A percentile compares a stretch with the other conserved stretches of the same genome.
These are phyloP conservation scores for Amaranthus cruentus DNA, from an alignment of 148 eudicot genomes.

Conservation along the genomic window DNA sequence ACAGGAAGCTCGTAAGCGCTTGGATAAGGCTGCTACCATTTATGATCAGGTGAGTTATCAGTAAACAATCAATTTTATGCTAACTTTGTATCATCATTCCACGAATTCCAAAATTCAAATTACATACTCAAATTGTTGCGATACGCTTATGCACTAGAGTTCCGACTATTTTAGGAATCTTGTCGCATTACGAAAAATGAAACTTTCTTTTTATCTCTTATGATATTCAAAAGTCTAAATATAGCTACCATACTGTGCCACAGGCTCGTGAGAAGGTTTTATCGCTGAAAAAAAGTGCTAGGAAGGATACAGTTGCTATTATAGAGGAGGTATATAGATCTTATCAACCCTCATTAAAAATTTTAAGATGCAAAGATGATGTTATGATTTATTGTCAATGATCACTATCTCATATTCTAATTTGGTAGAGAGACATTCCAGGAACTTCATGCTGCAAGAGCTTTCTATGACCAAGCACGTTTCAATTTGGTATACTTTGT, in stretches of 20 bases:
- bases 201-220: background rate
- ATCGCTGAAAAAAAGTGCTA: slow-evolving; percentile 69
- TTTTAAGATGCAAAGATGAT: slow-evolving; percentile 14
- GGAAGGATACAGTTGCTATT: slow-evolving; percentile 62
- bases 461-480: slow-evolving; percentile 76
- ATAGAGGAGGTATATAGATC: slow-evolving; percentile 67
- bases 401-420: slow-evolving; percentile 49
- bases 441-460: slow-evolving; percentile 88
- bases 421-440: slow-evolving; percentile 67
- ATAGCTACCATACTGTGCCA: slow-evolving; percentile 17
- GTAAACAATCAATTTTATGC: background rate
- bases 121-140: background rate
- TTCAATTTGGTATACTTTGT: slow-evolving; percentile 60
- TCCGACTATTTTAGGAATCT: background rate
- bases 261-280: slow-evolving; percentile 83
- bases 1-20: slow-evolving; percentile 95
- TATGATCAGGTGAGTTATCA: slow-evolving; percentile 65
- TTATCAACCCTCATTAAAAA: slow-evolving; percentile 6
- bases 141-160: background rate
- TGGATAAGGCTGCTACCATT: slow-evolving; percentile 71
- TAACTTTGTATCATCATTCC: background rate
- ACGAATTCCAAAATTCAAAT: background rate
- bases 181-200: background rate
- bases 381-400: slow-evolving; percentile 25
- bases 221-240: slow-evolving; percentile 5